Percentiles rank a stretch among this genome's conserved stretches.
phyloP scores from a whole-genome alignment of 768 basidiomycete genomes.

The Hebeloma cylindrosporum region DNA sequence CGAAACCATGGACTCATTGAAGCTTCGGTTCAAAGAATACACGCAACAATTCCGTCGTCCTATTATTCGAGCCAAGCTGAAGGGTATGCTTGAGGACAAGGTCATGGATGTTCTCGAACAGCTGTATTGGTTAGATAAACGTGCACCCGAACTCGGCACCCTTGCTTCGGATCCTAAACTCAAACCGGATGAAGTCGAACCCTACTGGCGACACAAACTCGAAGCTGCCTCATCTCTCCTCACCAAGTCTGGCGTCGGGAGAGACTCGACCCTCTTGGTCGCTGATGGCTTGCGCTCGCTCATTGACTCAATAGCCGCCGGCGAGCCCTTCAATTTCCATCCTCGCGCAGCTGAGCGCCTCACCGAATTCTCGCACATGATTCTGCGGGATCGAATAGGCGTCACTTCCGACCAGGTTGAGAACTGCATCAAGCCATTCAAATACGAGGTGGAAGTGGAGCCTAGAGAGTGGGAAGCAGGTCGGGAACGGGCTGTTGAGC shows the following conservation, averaged over 20 bases:
- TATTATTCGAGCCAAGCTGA: slow-evolving; percentile 84
- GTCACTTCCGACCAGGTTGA: slow-evolving; percentile 98
- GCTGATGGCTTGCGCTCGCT: slow-evolving; percentile 89
- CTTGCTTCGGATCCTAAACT: slow-evolving; percentile 71
- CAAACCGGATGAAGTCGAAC: slow-evolving; percentile 74
- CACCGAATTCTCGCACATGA: slow-evolving; percentile 88
- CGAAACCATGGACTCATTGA: slow-evolving; percentile 92
- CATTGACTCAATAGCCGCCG: slow-evolving; percentile 84
- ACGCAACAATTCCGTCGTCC: slow-evolving; percentile 87
- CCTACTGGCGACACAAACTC: slow-evolving; percentile 96
- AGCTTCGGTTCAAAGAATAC: slow-evolving; percentile 84
- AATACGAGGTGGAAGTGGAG: slow-evolving; percentile 97
- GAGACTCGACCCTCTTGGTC: slow-evolving; percentile 91
- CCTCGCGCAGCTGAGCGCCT: slow-evolving; percentile 87
- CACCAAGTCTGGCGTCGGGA: slow-evolving; percentile 94
- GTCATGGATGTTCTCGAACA: slow-evolving; percentile 97
- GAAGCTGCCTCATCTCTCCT: slow-evolving; percentile 91
- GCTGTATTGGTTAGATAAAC: slow-evolving; percentile 95
- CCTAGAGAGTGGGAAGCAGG: slow-evolving; percentile 90
- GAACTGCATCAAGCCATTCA: slow-evolving; percentile 99
- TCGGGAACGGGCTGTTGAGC: slow-evolving; percentile 65
- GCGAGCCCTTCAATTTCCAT: slow-evolving; percentile 92
- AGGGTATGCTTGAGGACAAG: slow-evolving; percentile 91
- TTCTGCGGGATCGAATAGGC: slow-evolving; percentile 89
- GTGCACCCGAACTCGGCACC: slow-evolving; percentile 68